A percentile compares a stretch with the other conserved stretches of the same genome.
Evolutionary conservation across 73 alveolate species (phyloP).

Genomic region (Tetrahymena borealis): DNA sequence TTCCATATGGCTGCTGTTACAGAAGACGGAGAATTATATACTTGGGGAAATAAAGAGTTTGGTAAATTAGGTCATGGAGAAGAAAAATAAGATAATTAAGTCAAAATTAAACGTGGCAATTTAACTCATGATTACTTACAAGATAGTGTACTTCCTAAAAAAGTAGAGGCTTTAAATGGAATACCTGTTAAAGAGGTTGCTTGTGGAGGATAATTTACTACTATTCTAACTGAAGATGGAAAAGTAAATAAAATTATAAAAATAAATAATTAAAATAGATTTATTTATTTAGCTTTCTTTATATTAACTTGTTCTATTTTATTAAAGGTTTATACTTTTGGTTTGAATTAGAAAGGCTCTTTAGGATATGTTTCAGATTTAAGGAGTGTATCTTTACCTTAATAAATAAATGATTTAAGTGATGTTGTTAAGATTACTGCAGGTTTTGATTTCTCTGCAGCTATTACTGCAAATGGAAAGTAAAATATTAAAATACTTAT

Average conservation of each 20-base stretch:
- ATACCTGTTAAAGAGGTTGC: conserved; percentile 27
- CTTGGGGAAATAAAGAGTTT: conserved; percentile 41
- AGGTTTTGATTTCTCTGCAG: conserved; percentile 26
- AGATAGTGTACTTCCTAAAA: conserved; percentile 19
- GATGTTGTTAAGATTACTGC: conserved; percentile 9
- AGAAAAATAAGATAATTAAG: not conserved
- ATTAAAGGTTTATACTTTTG: conserved; percentile 3
- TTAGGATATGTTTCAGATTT: conserved; percentile 22
- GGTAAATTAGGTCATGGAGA: conserved; percentile 34
- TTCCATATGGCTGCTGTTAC: conserved; percentile 46
- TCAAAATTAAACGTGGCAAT: not conserved
- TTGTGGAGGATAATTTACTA: conserved; percentile 21
- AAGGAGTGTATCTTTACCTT: not conserved
- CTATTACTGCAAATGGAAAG: conserved; percentile 28
- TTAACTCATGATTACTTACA: not conserved
- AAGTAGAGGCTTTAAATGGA: not conserved
- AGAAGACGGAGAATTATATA: conserved; percentile 23
- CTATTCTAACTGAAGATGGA: conserved; percentile 25
- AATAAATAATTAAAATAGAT: too few relatives aligned
- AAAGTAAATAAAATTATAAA: conserved; percentile 19
- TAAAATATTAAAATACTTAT: not conserved
- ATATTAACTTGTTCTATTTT: not conserved
- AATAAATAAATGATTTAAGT: not conserved
- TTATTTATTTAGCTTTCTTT: not conserved
- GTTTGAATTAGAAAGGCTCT: conserved; percentile 22